These are phyloP conservation scores for Blumeria hordei DNA, from an alignment of 2,329 filamentous ascomycete species.

Conservation along the genomic window DNA sequence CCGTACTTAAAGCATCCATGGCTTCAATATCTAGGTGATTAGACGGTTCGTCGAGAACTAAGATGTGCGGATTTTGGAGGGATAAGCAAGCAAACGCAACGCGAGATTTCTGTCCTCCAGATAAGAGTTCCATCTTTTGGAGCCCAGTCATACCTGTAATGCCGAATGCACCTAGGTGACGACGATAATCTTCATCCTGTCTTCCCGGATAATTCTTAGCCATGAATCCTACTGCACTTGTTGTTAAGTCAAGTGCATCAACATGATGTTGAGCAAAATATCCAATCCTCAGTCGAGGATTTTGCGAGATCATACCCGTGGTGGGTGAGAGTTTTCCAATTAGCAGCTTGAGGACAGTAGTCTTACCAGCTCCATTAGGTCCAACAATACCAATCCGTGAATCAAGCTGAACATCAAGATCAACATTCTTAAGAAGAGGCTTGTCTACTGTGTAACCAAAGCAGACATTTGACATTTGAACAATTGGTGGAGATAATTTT, in stretches of 20 bases:
- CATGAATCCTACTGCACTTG: slow-evolving; percentile 89
- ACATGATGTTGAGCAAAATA: slow-evolving; percentile 99
- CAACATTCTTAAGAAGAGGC: slow-evolving; percentile 60
- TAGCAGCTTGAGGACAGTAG: slow-evolving; percentile 91
- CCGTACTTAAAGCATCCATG: slow-evolving; percentile 74
- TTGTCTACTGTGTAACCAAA: slow-evolving; percentile 75
- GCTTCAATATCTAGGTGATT: slow-evolving; percentile 98
- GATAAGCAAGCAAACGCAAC: slow-evolving; percentile 95
- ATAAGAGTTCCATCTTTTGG: slow-evolving; percentile 84
- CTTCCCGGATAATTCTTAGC: slow-evolving; percentile 71
- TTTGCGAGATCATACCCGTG: slow-evolving; percentile 61
- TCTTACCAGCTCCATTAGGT: slow-evolving; percentile 96
- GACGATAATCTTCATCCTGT: slow-evolving; percentile 88
- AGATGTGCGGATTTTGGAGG: slow-evolving; percentile 80
- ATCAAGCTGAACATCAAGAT: slow-evolving; percentile 91
- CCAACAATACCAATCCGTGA: slow-evolving; percentile 98
- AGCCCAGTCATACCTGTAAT: slow-evolving; percentile 87
- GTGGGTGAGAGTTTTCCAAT: slow-evolving; percentile 62
- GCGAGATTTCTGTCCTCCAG: slow-evolving; percentile 93
- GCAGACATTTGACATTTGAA: slow-evolving; percentile 81
- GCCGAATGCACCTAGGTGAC: slow-evolving; percentile 74
- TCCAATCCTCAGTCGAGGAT: slow-evolving; percentile 71
- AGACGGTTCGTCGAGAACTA: slow-evolving; percentile 93
- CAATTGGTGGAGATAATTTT: slow-evolving; percentile 89
- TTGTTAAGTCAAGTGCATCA: slow-evolving; percentile 74